Conservation (phyloP, 225 moss, liverwort and hornwort genomes). For the Neckera pumila region DNA sequence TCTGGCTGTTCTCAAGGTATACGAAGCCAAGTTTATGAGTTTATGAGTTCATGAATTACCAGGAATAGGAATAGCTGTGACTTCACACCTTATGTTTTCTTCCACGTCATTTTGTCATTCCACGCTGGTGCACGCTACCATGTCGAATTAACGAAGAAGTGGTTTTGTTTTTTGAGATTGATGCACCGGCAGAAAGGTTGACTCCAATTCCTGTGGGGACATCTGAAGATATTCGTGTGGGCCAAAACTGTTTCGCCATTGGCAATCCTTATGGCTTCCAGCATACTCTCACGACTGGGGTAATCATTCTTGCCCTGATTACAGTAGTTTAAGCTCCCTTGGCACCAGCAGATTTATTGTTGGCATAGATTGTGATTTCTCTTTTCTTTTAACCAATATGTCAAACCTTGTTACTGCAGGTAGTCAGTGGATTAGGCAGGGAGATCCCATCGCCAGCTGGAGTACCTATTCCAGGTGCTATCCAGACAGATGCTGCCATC, state of each 20-base stretch:
- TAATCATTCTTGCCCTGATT: background rate
- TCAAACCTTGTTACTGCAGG: slow-evolving; percentile 4
- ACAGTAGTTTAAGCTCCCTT: background rate
- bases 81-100: background rate
- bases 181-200: slow-evolving; percentile 25
- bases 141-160: background rate
- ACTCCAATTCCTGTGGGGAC: slow-evolving; percentile 44
- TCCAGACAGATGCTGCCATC: slow-evolving; percentile 63
- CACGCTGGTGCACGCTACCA: background rate
- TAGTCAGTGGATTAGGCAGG: slow-evolving; percentile 50
- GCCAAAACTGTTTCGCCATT: slow-evolving; percentile 57
- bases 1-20: slow-evolving; percentile 62
- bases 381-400: background rate
- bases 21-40: background rate
- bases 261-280: slow-evolving; percentile 64
- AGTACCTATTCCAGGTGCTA: slow-evolving; percentile 42
- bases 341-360: background rate
- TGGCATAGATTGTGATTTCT: background rate
- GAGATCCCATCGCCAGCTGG: slow-evolving; percentile 64
- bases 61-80: background rate
- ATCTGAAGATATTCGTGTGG: slow-evolving; percentile 54
- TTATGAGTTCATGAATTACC: background rate
- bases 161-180: slow-evolving; percentile 21
- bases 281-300: slow-evolving; percentile 64
- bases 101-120: background rate